phyloP scores from a whole-genome alignment of 2,329 filamentous ascomycete genomes.

The Diplocarpon rosae region DNA sequence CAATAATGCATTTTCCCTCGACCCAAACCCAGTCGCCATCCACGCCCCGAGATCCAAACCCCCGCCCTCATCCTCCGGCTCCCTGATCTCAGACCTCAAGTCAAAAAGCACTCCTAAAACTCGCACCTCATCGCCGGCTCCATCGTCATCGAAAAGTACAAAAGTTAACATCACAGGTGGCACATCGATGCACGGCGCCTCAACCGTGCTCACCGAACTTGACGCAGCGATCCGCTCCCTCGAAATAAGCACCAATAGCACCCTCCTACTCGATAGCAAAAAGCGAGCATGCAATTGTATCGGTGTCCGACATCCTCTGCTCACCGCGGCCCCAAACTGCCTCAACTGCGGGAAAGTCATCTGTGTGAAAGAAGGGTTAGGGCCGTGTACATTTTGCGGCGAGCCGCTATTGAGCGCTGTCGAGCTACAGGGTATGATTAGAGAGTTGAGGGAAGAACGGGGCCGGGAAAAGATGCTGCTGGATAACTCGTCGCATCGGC shows the following conservation, averaged over 20 bases:
- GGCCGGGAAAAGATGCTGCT: slow-evolving; percentile 76
- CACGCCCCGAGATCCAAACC: slow-evolving; percentile 30
- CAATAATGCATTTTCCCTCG: slow-evolving; percentile 29
- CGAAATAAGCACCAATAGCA: slow-evolving; percentile 85
- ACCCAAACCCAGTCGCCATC: slow-evolving; percentile 41
- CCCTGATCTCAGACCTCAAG: slow-evolving; percentile 69
- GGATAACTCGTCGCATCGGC: slow-evolving; percentile 60
- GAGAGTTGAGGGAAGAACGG: slow-evolving; percentile 71
- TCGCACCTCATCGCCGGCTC: slow-evolving; percentile 40
- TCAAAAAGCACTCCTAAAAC: slow-evolving; percentile 40
- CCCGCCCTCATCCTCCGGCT: slow-evolving; percentile 56
- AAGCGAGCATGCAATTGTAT: slow-evolving; percentile 76
- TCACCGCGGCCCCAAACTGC: slow-evolving; percentile 89
- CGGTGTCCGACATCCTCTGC: slow-evolving; percentile 74
- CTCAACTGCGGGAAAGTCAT: slow-evolving; percentile 88
- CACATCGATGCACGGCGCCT: slow-evolving; percentile 71
- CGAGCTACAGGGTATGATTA: slow-evolving; percentile 79
- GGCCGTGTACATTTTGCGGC: slow-evolving; percentile 86
- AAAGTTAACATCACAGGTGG: slow-evolving; percentile 69
- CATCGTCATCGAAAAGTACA: slow-evolving; percentile 34
- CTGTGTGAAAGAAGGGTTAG: slow-evolving; percentile 86
- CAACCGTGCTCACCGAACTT: slow-evolving; percentile 58
- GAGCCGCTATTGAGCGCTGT: slow-evolving; percentile 56
- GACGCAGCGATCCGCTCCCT: slow-evolving; percentile 78
- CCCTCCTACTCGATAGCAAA: slow-evolving; percentile 44